Percentiles rank a stretch among this genome's conserved stretches.
Conservation (phyloP, 371 early-diverging fungal genomes). For the Neoconidiobolus thromboides region DNA sequence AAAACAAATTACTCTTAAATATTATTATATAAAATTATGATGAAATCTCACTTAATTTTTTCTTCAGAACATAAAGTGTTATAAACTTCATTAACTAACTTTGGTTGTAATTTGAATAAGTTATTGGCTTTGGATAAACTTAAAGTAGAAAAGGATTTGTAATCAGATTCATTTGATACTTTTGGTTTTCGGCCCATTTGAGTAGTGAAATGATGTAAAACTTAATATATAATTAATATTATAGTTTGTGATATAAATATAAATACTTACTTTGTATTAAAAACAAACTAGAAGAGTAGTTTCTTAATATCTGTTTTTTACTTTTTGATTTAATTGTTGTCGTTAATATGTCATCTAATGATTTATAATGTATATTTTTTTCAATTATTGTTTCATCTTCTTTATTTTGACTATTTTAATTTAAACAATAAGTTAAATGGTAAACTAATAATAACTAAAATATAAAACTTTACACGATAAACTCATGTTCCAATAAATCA, state of each 20-base stretch:
- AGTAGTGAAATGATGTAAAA: neutral
- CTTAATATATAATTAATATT: neutral
- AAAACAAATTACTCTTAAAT: neutral
- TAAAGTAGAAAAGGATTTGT: neutral
- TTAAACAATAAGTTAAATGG: neutral
- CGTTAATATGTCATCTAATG: neutral
- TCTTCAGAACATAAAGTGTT: neutral
- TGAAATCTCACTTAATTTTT: neutral
- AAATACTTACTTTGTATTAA: neutral
- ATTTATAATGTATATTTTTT: neutral
- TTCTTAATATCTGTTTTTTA: neutral
- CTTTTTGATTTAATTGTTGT: neutral
- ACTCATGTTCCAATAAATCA: conserved; percentile 51
- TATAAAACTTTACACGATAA: conserved; percentile 27
- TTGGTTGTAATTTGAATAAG: neutral
- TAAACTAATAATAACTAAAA: neutral
- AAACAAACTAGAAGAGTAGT: neutral
- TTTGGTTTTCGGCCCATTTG: neutral
- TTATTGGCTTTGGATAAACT: neutral
- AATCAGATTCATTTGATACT: neutral
- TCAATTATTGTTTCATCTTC: neutral
- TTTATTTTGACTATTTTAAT: neutral
- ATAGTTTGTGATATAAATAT: neutral
- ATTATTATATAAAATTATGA: neutral
- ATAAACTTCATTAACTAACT: neutral